Conservation (phyloP, 1,139 yeast genomes). For the Entelexis paramagnoliae region DNA sequence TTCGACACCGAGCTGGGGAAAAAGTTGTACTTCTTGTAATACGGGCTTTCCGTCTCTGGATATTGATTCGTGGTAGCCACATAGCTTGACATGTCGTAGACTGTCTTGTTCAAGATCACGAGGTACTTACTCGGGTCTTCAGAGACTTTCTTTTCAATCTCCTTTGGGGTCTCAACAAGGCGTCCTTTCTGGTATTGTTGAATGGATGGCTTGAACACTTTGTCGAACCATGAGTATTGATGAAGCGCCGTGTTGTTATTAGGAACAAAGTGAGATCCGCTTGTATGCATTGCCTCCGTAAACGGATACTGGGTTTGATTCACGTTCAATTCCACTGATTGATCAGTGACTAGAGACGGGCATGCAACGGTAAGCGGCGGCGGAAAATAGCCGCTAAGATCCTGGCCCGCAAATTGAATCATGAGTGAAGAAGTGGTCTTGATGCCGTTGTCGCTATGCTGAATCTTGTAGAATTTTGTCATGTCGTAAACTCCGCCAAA, state of each 20-base stretch:
- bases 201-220: constrained; percentile 32
- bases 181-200: constrained; percentile 33
- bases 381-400: constrained; percentile 34
- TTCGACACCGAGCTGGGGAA: constrained; percentile 29
- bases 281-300: constrained; percentile 29
- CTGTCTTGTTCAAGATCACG: constrained; percentile 30
- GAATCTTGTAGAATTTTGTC: constrained; percentile 33
- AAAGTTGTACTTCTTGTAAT: constrained; percentile 29
- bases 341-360: constrained; percentile 32
- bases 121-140: constrained; percentile 27
- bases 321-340: constrained; percentile 26
- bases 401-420: constrained; percentile 35
- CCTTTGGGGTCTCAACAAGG: constrained; percentile 31
- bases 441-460: constrained; percentile 34
- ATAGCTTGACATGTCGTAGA: constrained; percentile 35
- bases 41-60: constrained; percentile 23
- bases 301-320: constrained; percentile 29
- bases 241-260: constrained; percentile 29
- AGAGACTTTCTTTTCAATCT: constrained; percentile 24
- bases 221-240: constrained; percentile 33
- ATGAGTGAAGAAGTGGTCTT: constrained; percentile 29
- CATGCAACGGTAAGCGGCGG: constrained; percentile 37
- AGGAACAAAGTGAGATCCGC: constrained; percentile 29
- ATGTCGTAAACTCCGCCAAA: constrained; percentile 37
- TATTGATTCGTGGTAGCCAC: constrained; percentile 28